Percentiles rank a stretch among this genome's conserved stretches.
Evolutionary conservation across 495 filamentous ascomycete genomes (phyloP).

Genomic region (Cetradonia linearis): DNA sequence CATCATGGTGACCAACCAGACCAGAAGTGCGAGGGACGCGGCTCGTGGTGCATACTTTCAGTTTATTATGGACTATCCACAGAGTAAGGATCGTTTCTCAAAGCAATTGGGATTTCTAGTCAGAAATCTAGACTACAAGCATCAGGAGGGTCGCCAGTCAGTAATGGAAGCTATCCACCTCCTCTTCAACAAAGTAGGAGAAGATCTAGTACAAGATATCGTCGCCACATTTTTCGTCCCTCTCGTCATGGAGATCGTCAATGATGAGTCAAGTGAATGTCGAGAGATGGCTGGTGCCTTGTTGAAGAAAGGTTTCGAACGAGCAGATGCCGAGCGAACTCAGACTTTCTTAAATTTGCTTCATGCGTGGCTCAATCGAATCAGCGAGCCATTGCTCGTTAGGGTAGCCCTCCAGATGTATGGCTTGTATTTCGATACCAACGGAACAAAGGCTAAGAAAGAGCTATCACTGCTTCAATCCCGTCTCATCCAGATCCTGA

Average conservation of each 20-base stretch:
- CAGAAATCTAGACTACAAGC: slow-evolving; percentile 81
- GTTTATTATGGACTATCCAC: slow-evolving; percentile 89
- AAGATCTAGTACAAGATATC: slow-evolving; percentile 72
- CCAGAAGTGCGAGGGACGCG: slow-evolving; percentile 70
- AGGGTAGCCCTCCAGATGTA: slow-evolving; percentile 71
- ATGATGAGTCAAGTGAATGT: slow-evolving; percentile 80
- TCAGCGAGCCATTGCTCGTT: slow-evolving; percentile 55
- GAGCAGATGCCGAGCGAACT: slow-evolving; percentile 62
- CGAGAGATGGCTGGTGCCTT: slow-evolving; percentile 71
- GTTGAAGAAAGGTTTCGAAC: slow-evolving; percentile 67
- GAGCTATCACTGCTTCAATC: slow-evolving; percentile 40
- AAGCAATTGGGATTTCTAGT: slow-evolving; percentile 86
- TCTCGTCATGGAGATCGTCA: slow-evolving; percentile 71
- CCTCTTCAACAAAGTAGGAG: slow-evolving; percentile 68
- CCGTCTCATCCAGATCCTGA: slow-evolving; percentile 39
- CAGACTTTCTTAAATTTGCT: slow-evolving; percentile 58
- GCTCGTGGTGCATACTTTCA: slow-evolving; percentile 85
- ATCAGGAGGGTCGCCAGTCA: slow-evolving; percentile 76
- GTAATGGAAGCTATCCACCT: slow-evolving; percentile 84
- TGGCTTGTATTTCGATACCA: slow-evolving; percentile 68
- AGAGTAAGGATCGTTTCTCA: slow-evolving; percentile 71
- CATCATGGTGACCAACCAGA: slow-evolving; percentile 96
- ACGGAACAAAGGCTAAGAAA: slow-evolving; percentile 51
- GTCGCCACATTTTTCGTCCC: slow-evolving; percentile 75
- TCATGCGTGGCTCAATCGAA: slow-evolving; percentile 65